Percentiles rank a stretch among this genome's conserved stretches.
phyloP scores from a whole-genome alignment of 768 basidiomycete species.

The Floccularia luteovirens region DNA sequence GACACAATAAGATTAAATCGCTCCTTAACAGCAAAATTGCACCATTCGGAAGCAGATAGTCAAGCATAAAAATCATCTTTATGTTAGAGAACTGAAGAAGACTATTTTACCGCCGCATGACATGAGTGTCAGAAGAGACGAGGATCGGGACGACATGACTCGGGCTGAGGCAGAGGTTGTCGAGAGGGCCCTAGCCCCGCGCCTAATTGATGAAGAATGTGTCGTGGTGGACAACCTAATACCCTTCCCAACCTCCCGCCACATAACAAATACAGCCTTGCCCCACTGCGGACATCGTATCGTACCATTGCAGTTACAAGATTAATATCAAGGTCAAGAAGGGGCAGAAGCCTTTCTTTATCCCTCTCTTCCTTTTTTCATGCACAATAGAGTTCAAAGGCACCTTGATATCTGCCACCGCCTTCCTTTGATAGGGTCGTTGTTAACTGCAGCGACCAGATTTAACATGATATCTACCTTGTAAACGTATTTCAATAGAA shows the following conservation, averaged over 20 bases:
- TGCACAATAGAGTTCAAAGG: no score
- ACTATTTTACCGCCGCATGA: slow-evolving; percentile 23
- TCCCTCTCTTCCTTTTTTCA: no score
- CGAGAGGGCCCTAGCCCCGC: slow-evolving; percentile 26
- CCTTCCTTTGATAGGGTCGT: no score
- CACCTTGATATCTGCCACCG: no score
- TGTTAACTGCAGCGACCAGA: no score
- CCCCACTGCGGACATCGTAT: no score
- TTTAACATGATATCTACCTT: no score
- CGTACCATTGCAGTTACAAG: no score
- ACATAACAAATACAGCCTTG: slow-evolving; percentile 12
- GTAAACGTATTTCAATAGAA: no score
- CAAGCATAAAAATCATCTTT: slow-evolving; percentile 17
- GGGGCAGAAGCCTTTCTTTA: no score
- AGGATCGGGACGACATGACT: slow-evolving; percentile 38
- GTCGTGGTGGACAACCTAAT: slow-evolving; percentile 10
- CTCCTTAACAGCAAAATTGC: slow-evolving; percentile 9
- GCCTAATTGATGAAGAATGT: slow-evolving; percentile 23
- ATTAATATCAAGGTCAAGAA: no score
- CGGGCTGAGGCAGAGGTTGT: slow-evolving; percentile 25
- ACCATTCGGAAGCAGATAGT: slow-evolving; percentile 15
- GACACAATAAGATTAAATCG: slow-evolving; percentile 20
- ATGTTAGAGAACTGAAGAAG: slow-evolving; percentile 20
- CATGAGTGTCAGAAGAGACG: slow-evolving; percentile 34
- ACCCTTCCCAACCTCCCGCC: slow-evolving; percentile 8